Conservation (phyloP, 1,139 yeast species). For the Scheffersomyces quercinus region DNA sequence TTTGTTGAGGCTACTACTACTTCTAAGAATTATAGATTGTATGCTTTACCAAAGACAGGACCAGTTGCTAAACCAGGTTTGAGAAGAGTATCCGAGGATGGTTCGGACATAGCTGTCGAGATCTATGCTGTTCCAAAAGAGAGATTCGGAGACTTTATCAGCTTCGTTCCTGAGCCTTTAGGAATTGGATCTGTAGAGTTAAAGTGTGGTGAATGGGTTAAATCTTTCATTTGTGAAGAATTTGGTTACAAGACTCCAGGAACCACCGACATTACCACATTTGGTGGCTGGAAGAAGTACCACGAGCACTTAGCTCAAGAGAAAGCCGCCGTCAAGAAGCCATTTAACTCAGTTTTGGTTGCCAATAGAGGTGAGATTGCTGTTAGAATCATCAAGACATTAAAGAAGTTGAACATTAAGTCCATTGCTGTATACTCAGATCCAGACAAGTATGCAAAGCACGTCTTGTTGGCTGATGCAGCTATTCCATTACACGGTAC, state of each 20-base stretch:
- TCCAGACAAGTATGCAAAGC: slow-evolving; percentile 85
- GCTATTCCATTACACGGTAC: slow-evolving; percentile 77
- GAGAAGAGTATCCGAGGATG: slow-evolving; percentile 60
- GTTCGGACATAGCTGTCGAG: slow-evolving; percentile 69
- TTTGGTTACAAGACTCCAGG: slow-evolving; percentile 72
- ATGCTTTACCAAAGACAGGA: slow-evolving; percentile 79
- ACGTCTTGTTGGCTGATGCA: slow-evolving; percentile 78
- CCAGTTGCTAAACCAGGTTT: slow-evolving; percentile 89
- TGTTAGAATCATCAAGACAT: slow-evolving; percentile 84
- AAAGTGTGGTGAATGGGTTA: slow-evolving; percentile 76
- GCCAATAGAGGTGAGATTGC: slow-evolving; percentile 99
- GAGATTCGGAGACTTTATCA: slow-evolving; percentile 75
- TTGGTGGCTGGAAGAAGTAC: slow-evolving; percentile 87
- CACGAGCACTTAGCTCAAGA: slow-evolving; percentile 39
- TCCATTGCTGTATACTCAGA: slow-evolving; percentile 90
- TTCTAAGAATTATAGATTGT: slow-evolving; percentile 69
- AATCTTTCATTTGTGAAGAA: slow-evolving; percentile 94
- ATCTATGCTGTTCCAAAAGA: slow-evolving; percentile 79
- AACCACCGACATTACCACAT: slow-evolving; percentile 73
- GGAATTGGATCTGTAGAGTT: slow-evolving; percentile 93
- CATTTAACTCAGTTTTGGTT: slow-evolving; percentile 81
- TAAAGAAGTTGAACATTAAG: slow-evolving; percentile 73
- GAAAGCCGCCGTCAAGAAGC: slow-evolving; percentile 42
- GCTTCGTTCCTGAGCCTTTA: slow-evolving; percentile 90
- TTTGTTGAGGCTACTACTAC: slow-evolving; percentile 68